Base-by-base conservation (phyloP, 2,329 filamentous ascomycete species). In the Coniella lustricola region DNA sequence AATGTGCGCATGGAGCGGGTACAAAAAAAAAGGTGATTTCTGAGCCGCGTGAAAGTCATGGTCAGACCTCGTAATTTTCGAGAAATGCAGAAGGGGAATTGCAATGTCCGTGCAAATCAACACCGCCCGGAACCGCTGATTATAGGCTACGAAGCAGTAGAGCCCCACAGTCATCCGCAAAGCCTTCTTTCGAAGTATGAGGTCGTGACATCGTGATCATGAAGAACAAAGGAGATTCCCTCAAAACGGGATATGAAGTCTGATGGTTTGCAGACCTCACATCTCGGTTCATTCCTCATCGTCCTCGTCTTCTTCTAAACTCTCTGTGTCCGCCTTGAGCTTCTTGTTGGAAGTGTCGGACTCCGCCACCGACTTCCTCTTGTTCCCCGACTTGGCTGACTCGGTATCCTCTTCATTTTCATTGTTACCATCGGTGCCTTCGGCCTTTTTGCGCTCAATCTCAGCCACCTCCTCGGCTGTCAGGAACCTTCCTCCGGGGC, bases 401-500 rank as follows among this genome's bases (percentile, higher is more conserved):
- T 56, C 51, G 4, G 56, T 54, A 47, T 68, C 61, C 35, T 54
- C 50, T 20, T 55, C 54, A 48, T 60, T 63, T n/a, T 66, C 59
- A 4, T 64, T 64, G 47, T 68, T 62, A 37, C 66, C 67, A 8
- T 64, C 67, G 7, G 59, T 60, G 14, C 69, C 67, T 42, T 56
- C 61, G 16, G 55, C 71, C 59, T 78, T 79, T 41, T 75, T 77
- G 58, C 81, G 80, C 62, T 95, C 90, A 73, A 95, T 90, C 44
- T 86, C 84, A 5, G 90, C 89, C 3, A 96, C 90, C 65, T 98
- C 93, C 49, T 97, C 93, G 1, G 93, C 91, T 0, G 93, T 98
- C 65, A 98, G 71, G 75, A 98, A 98, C 20, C 93, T 84, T 18
- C 93, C 93, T 46, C 93, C 93, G 1, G 93, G 93, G 14, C 93